Percentiles rank a stretch among this genome's conserved stretches.
Evolutionary conservation across 2,329 filamentous ascomycete genomes (phyloP).

Genomic region (Penicillium sp.): DNA sequence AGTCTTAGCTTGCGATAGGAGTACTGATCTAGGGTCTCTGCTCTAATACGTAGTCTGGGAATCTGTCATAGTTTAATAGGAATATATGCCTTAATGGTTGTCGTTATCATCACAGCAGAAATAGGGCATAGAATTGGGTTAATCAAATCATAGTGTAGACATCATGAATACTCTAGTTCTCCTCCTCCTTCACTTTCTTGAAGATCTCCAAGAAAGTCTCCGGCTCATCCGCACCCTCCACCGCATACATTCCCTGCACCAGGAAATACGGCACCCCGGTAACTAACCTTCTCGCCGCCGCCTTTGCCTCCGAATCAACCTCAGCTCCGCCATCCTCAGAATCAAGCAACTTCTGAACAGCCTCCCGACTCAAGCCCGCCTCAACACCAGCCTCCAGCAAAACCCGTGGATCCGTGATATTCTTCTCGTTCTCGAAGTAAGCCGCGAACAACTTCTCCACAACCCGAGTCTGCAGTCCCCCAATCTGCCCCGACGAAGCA

Average conservation of each 20-base stretch:
- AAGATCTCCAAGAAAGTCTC: slow-evolving; percentile 63
- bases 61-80: too few species aligned
- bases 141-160: too few species aligned
- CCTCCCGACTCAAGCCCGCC: slow-evolving; percentile 51
- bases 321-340: slow-evolving; percentile 52
- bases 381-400: slow-evolving; percentile 50
- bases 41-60: too few species aligned
- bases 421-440: slow-evolving; percentile 61
- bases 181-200: slow-evolving; percentile 51
- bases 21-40: too few species aligned
- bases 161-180: slow-evolving; percentile 4
- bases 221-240: slow-evolving; percentile 68
- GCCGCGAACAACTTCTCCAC: slow-evolving; percentile 59
- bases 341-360: slow-evolving; percentile 52
- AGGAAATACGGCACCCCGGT: slow-evolving; percentile 70
- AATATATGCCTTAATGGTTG: too few species aligned
- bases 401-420: slow-evolving; percentile 56
- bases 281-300: slow-evolving; percentile 52
- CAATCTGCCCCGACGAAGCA: slow-evolving; percentile 23
- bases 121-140: not conserved
- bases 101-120: not conserved
- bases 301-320: slow-evolving; percentile 54
- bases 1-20: too few species aligned
- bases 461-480: slow-evolving; percentile 54
- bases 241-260: slow-evolving; percentile 61